These are phyloP conservation scores for Veloboletus limbatus DNA, from an alignment of 1,284 basidiomycete species.

Conservation along the genomic window DNA sequence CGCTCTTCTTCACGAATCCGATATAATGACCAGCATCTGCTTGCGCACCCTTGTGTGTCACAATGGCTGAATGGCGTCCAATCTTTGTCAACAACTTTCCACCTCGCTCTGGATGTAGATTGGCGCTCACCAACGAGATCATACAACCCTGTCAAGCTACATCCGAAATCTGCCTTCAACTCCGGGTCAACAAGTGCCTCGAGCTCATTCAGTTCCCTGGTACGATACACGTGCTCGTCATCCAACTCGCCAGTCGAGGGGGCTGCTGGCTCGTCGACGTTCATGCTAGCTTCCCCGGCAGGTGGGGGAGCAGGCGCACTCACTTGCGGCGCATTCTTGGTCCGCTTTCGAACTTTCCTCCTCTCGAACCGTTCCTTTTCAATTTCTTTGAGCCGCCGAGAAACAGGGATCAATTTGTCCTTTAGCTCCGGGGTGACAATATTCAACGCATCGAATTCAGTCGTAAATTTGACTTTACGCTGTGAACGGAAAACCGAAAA, in stretches of 20 bases:
- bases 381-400: conserved; percentile 71
- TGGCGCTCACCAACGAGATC: conserved; percentile 72
- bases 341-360: conserved; percentile 76
- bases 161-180: conserved; percentile 67
- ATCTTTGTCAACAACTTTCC: conserved; percentile 1
- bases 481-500: conserved; percentile 27
- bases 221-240: conserved; percentile 58
- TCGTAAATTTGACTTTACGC: conserved; percentile 93
- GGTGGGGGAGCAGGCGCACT: conserved; percentile 37
- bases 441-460: conserved; percentile 84
- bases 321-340: conserved; percentile 45
- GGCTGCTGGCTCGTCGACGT: conserved; percentile 26
- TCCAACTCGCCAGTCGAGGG: conserved; percentile 45
- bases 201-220: conserved; percentile 64
- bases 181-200: conserved; percentile 61
- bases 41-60: conserved; percentile 95
- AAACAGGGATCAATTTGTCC: conserved; percentile 67
- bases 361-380: conserved; percentile 86
- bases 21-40: conserved; percentile 96
- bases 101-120: not conserved
- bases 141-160: conserved; percentile 75
- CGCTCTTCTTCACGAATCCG: conserved; percentile 79
- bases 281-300: conserved; percentile 26
- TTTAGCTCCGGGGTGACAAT: conserved; percentile 80
- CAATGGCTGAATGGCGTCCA: conserved; percentile 58